Conservation (phyloP, 352 stramenopile species). For the Globisporangium okanoganense region DNA sequence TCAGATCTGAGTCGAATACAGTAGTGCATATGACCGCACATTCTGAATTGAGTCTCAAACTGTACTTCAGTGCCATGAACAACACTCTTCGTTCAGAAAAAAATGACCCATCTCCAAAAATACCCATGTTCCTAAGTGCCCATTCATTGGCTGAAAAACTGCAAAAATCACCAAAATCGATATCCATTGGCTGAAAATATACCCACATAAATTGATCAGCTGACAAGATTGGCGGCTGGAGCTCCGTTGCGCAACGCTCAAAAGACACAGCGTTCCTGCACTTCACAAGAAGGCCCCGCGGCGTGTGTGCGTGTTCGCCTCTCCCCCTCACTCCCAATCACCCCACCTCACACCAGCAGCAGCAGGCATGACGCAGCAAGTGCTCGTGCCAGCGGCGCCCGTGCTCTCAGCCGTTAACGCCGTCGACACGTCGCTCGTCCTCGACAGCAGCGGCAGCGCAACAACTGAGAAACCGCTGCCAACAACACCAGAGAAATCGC, state of each 20-base stretch:
- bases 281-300: neutral
- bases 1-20: neutral
- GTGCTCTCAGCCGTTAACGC: neutral
- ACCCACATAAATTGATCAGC: neutral
- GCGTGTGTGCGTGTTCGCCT: neutral
- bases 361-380: conserved; percentile 12
- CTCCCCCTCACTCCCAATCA: neutral
- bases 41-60: neutral
- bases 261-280: neutral
- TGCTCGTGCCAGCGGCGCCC: conserved; percentile 5
- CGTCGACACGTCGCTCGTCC: neutral
- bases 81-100: neutral
- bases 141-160: neutral
- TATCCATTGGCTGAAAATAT: neutral
- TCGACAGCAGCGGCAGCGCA: neutral
- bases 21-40: neutral
- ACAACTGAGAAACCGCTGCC: neutral
- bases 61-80: too few relatives aligned
- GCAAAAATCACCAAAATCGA: neutral
- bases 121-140: neutral
- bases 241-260: conserved; percentile 1
- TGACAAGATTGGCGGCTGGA: neutral
- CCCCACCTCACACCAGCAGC: neutral
- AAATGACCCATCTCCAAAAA: neutral
- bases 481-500: conserved; percentile 3